Base-by-base conservation (phyloP, 2,329 filamentous ascomycete species). In the Parafenestella ontariensis region DNA sequence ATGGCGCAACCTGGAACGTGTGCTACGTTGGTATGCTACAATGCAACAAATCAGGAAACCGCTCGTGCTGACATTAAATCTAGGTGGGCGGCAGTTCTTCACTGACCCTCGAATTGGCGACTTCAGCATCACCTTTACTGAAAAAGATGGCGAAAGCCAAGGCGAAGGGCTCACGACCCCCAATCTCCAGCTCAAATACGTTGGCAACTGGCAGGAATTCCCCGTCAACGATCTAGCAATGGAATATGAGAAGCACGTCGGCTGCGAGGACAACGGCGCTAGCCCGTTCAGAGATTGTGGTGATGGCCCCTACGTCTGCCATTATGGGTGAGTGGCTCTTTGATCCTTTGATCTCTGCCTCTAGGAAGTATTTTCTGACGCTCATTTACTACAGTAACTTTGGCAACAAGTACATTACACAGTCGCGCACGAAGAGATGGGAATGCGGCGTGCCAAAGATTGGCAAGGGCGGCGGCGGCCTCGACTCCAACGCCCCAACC, bases 71-170 rank as follows among this genome's bases (percentile, higher is more conserved):
- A 37, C 34, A 9, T 13, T 9, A 9, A 13, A 13, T 37, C 20
- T 18, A 37, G 49, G 54, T 10, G 50, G 50, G 3, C 43, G 51
- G 8, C 46, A 51, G 26, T 51, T 26, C 43, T 54, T 58, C 24
- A 58, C 17, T 6, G 55, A 58, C 28, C 50, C 50, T 9, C 50
- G 55, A 4, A 58, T 58, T 28, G 55, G 55, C 8, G 55, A 58
- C 10, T 58, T 58, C 47, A 54, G 55, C 42, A 54, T 58, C 44
- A 58, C 41, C 3, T 58, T 58, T 40, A 29, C 37, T 1, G 33
- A 51, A n/a, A 48, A 37, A 13, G 47, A 54, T 42, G 50, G 55
- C 24, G 11, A 1, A 4, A 21, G 23, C 11, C 45, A 54, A 20
- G 48, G 50, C 18, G 42, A 54, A 31, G 55, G 55, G 5, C 47